These are phyloP conservation scores for Magnusiomyces magnusii DNA, from an alignment of 1,139 yeast genomes.

Conservation along the genomic window DNA sequence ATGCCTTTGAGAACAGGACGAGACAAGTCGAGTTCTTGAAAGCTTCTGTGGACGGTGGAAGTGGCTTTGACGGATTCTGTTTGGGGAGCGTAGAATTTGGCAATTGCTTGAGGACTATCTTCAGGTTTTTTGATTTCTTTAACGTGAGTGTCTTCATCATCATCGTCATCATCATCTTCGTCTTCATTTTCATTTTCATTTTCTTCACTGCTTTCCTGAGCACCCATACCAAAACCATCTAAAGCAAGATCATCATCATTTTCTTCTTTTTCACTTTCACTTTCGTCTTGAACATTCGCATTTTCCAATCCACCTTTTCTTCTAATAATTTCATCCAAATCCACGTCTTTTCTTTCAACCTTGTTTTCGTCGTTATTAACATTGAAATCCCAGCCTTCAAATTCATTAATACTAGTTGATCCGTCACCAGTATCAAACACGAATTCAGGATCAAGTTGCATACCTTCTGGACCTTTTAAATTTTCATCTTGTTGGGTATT, in stretches of 20 bases:
- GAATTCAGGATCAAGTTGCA: slow-evolving; percentile 50
- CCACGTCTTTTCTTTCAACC: slow-evolving; percentile 45
- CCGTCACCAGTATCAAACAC: slow-evolving; percentile 55
- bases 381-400: slow-evolving; percentile 80
- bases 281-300: slow-evolving; percentile 28
- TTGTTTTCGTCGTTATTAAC: slow-evolving; percentile 26
- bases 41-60: slow-evolving; percentile 45
- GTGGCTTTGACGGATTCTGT: slow-evolving; percentile 30
- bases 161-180: slow-evolving; percentile 37
- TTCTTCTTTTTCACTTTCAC: slow-evolving; percentile 29
- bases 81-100: slow-evolving; percentile 29
- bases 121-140: slow-evolving; percentile 28
- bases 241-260: slow-evolving; percentile 50
- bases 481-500: slow-evolving; percentile 32
- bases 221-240: slow-evolving; percentile 74
- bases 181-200: slow-evolving; percentile 37
- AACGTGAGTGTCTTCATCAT: slow-evolving; percentile 24
- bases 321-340: slow-evolving; percentile 75
- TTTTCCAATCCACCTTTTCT: slow-evolving; percentile 44
- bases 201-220: slow-evolving; percentile 34
- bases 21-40: slow-evolving; percentile 72
- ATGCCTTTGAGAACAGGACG: slow-evolving; percentile 86
- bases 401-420: slow-evolving; percentile 27
- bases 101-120: slow-evolving; percentile 31
- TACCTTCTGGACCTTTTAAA: slow-evolving; percentile 29